A percentile compares a stretch with the other conserved stretches of the same genome.
Conservation (phyloP, 352 stramenopile genomes). For the Globisporangium radiosum region DNA sequence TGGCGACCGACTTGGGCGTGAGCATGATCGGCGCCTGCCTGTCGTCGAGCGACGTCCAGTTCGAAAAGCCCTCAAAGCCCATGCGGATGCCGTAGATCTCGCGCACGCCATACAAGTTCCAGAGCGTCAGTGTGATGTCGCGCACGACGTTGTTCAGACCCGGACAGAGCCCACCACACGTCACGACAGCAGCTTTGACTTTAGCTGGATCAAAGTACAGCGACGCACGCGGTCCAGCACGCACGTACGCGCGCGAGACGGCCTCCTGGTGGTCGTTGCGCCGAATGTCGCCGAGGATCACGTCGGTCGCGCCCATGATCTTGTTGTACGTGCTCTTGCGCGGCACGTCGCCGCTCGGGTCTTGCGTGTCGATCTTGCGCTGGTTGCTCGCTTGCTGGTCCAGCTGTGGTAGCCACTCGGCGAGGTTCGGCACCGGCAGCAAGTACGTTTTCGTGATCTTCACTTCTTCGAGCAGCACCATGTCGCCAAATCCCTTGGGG, state of each 20-base stretch:
- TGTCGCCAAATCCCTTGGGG: slow-evolving; percentile 76
- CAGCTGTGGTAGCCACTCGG: slow-evolving; percentile 56
- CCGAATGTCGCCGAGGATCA: slow-evolving; percentile 80
- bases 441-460: slow-evolving; percentile 59
- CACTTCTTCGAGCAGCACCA: slow-evolving; percentile 65
- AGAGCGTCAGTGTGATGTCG: slow-evolving; percentile 93
- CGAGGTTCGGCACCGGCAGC: slow-evolving; percentile 66
- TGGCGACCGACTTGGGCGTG: slow-evolving; percentile 55
- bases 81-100: slow-evolving; percentile 81
- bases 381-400: slow-evolving; percentile 51
- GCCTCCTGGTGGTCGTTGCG: slow-evolving; percentile 58
- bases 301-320: slow-evolving; percentile 64
- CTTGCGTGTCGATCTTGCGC: slow-evolving; percentile 76
- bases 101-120: slow-evolving; percentile 80
- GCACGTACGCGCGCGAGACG: slow-evolving; percentile 71
- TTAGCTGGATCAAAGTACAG: slow-evolving; percentile 75
- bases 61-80: slow-evolving; percentile 77
- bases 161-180: slow-evolving; percentile 92
- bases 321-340: slow-evolving; percentile 17
- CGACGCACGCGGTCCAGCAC: slow-evolving; percentile 55
- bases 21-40: slow-evolving; percentile 77
- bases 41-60: slow-evolving; percentile 73
- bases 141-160: slow-evolving; percentile 35
- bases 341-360: slow-evolving; percentile 50
- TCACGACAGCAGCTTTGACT: slow-evolving; percentile 89